Percentiles rank a stretch among this genome's conserved stretches.
These are phyloP conservation scores for Septoria linicola DNA, from an alignment of 2,329 filamentous ascomycete genomes.

Conservation along the genomic window DNA sequence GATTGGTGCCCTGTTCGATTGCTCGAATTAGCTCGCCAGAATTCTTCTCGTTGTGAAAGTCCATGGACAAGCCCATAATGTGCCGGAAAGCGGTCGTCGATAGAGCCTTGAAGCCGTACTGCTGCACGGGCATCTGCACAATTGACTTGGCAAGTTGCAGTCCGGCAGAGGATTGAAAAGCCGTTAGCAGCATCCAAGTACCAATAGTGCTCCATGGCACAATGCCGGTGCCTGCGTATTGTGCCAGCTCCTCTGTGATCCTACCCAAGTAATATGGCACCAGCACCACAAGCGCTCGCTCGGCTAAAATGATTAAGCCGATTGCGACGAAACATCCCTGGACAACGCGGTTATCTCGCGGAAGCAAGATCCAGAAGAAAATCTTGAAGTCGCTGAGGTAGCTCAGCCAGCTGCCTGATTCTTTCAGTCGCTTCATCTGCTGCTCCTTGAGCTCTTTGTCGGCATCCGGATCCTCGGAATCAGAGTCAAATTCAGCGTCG, in stretches of 20 bases:
- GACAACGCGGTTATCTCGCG: slow-evolving; percentile 62
- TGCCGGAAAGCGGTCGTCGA: slow-evolving; percentile 64
- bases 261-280: slow-evolving; percentile 79
- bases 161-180: slow-evolving; percentile 54
- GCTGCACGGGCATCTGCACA: slow-evolving; percentile 56
- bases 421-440: slow-evolving; percentile 63
- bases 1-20: slow-evolving; percentile 61
- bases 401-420: slow-evolving; percentile 72
- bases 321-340: slow-evolving; percentile 69
- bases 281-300: slow-evolving; percentile 72
- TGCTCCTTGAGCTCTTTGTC: slow-evolving; percentile 56
- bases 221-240: slow-evolving; percentile 45
- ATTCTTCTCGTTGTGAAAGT: slow-evolving; percentile 66
- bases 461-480: slow-evolving; percentile 57
- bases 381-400: slow-evolving; percentile 73
- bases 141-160: slow-evolving; percentile 52
- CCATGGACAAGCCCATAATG: slow-evolving; percentile 67
- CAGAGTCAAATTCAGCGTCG: slow-evolving; percentile 34
- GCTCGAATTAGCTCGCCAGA: slow-evolving; percentile 65
- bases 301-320: slow-evolving; percentile 64
- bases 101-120: slow-evolving; percentile 59
- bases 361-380: slow-evolving; percentile 78
- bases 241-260: slow-evolving; percentile 68
- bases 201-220: slow-evolving; percentile 56
- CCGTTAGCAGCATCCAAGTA: slow-evolving; percentile 52